Base-by-base conservation (phyloP, 129 eudicot genomes). In the Artemisia annua region DNA sequence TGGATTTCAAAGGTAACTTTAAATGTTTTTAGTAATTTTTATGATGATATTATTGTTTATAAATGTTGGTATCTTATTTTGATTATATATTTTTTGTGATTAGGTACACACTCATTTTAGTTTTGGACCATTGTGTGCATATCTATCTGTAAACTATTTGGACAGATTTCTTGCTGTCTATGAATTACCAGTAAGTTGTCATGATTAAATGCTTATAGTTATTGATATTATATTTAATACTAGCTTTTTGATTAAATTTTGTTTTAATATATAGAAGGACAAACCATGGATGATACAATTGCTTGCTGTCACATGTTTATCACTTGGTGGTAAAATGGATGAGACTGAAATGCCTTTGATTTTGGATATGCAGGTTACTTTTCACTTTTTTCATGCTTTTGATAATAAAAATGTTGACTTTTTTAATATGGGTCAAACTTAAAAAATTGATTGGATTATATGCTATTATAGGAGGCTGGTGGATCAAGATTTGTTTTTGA, bases 221-320 rank as follows among this genome's bases (percentile, higher is more conserved):
- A 28, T 28, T 28, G 4, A 28, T 28, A 28, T 28, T 28, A 28
- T 28, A 28, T 28, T n/a, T 28, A 28, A 28, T 28, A 28, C 30
- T 28, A 28, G 67, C 16, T 32, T 61, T 75, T n/a, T 14, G 18
- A 75, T 39, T 20, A 20, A n/a, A 70, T 8, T 24, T 62, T 57
- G 59, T 20, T 24, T 70, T 32, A 17, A 61, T 67, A 20, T 67
- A 51, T 56, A 86, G 90, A 80, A 79, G 68, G 83, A 75, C 78
- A 86, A 83, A 69, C 78, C 77, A 69, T 88, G 96, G 91, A 88
- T 83, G 89, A 85, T 88, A 83, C 96, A 88, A 26, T 77, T 88
- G 83, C 78, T 88, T 39, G 91, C 84, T 63, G 91, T 88, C 20
- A 80, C 91, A 18, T 88, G 96, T 71, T 57, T 85, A 74, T 83